These are phyloP conservation scores for Cenococcum geophilum DNA, from an alignment of 495 filamentous ascomycete genomes.

Conservation along the genomic window DNA sequence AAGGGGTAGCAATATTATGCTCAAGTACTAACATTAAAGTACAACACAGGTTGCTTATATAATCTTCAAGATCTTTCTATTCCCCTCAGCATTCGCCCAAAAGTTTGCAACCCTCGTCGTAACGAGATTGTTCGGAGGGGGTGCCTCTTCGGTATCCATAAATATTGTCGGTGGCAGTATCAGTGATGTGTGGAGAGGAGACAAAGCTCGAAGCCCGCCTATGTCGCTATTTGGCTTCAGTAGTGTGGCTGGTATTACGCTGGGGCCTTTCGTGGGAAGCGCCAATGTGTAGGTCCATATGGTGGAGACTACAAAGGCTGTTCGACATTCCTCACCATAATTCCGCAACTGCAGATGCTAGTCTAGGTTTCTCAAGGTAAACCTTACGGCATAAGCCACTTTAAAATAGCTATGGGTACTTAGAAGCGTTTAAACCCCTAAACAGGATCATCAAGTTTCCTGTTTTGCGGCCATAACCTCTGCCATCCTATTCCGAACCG, in stretches of 20 bases:
- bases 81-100: conserved; percentile 17
- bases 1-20: background rate
- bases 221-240: conserved; percentile 44
- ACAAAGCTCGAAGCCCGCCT: conserved; percentile 41
- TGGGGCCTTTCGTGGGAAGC: conserved; percentile 21
- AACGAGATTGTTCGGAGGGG: conserved; percentile 20
- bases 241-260: conserved; percentile 16
- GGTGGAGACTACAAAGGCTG: no score
- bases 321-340: no score
- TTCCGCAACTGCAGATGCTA: no score
- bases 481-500: no score
- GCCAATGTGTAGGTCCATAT: conserved; percentile 11
- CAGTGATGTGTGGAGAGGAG: conserved; percentile 42
- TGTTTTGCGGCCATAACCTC: no score
- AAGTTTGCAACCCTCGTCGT: conserved; percentile 22
- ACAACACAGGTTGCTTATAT: conserved; percentile 12
- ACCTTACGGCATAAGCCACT: no score
- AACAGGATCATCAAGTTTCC: no score
- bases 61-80: conserved; percentile 20
- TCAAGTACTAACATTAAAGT: background rate
- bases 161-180: conserved; percentile 47
- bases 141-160: conserved; percentile 43
- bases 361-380: no score
- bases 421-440: no score
- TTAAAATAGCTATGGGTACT: no score